A percentile compares a stretch with the other conserved stretches of the same genome.
Conservation (phyloP, 2,329 filamentous ascomycete species). For the Hymenoscyphus scutula region DNA sequence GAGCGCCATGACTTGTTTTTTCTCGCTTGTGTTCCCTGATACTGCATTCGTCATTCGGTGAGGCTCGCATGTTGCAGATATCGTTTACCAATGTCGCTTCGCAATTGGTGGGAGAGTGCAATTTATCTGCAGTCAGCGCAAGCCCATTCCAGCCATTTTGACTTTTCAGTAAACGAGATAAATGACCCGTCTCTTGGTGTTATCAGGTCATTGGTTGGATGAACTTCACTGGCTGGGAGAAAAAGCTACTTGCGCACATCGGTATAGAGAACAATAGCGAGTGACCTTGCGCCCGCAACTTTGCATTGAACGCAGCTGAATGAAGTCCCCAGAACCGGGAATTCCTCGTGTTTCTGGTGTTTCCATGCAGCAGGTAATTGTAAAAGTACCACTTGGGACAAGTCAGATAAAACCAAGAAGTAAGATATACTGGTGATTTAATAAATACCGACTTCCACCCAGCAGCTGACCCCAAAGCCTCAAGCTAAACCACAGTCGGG, state of each 20-base stretch:
- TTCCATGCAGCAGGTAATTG: too few relatives aligned
- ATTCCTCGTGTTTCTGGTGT: too few relatives aligned
- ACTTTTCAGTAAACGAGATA: not conserved
- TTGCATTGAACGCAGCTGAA: not conserved
- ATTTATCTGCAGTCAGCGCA: conserved; percentile 13
- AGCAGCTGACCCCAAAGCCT: not conserved
- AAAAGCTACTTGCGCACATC: not conserved
- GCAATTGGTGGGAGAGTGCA: conserved; percentile 7
- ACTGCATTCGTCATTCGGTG: conserved; percentile 8
- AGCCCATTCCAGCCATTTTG: not conserved
- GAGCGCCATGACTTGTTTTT: not conserved
- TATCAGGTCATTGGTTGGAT: not conserved
- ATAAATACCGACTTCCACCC: not conserved
- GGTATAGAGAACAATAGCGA: not conserved
- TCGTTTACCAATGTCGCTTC: not conserved
- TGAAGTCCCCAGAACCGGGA: not conserved
- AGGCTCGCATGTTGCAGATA: conserved; percentile 7
- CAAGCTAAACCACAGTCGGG: not conserved
- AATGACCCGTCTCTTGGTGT: not conserved
- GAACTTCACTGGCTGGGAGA: not conserved
- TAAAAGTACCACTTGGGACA: not conserved
- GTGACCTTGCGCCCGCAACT: not conserved
- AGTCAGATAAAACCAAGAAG: not conserved
- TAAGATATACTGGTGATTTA: not conserved
- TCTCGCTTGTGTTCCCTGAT: conserved; percentile 1